Percentiles rank a stretch among this genome's conserved stretches.
These are phyloP conservation scores for Candida patagonica DNA, from an alignment of 805 yeast genomes.

Conservation along the genomic window DNA sequence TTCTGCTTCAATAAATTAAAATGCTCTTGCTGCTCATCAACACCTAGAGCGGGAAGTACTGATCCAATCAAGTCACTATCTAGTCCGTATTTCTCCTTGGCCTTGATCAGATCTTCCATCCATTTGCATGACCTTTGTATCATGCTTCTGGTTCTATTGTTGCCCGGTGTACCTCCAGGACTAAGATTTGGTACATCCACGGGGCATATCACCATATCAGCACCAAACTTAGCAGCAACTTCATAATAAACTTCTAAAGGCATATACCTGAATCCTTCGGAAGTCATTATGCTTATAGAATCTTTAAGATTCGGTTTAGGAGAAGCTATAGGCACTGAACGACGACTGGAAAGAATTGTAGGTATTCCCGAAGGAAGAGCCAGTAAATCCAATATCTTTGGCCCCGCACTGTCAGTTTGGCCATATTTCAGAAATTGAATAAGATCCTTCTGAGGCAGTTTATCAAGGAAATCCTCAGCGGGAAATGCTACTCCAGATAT, in stretches of 20 bases:
- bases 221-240: conserved; percentile 17
- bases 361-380: conserved; percentile 24
- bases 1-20: conserved; percentile 8
- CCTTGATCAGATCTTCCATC: conserved; percentile 19
- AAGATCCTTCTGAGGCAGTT: conserved; percentile 11
- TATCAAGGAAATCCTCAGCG: conserved; percentile 32
- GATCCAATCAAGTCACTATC: conserved; percentile 22
- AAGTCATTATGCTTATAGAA: conserved; percentile 27
- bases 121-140: conserved; percentile 26
- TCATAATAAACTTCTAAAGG: conserved; percentile 18
- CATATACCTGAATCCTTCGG: conserved; percentile 29
- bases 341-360: conserved; percentile 22
- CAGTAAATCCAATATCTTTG: conserved; percentile 14
- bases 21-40: conserved; percentile 16
- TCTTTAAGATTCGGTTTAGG: conserved; percentile 28
- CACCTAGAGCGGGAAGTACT: conserved; percentile 25
- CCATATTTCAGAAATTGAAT: conserved; percentile 12
- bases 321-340: conserved; percentile 25
- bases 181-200: conserved; percentile 26
- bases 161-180: conserved; percentile 26
- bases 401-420: conserved; percentile 2
- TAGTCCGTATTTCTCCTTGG: conserved; percentile 1
- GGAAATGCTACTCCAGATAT: conserved; percentile 23
- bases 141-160: conserved; percentile 30
- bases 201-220: conserved; percentile 29